These are phyloP conservation scores for Saccharomycopsis fodiens DNA, from an alignment of 805 yeast genomes.

Conservation along the genomic window DNA sequence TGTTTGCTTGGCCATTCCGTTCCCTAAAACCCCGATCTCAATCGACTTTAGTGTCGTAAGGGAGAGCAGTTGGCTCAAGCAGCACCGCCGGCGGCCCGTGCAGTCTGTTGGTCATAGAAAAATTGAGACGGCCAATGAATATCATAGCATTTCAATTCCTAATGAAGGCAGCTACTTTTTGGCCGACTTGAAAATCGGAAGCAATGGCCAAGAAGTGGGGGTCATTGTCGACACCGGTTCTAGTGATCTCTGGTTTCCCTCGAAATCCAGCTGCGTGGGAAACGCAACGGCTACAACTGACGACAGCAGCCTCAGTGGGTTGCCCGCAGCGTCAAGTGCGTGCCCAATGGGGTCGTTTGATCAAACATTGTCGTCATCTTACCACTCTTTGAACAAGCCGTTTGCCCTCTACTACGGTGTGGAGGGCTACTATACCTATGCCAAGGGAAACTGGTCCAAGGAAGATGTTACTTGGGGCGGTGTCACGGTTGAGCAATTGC, in stretches of 20 bases:
- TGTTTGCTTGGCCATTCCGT: slow-evolving; percentile 7
- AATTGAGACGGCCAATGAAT: neutral
- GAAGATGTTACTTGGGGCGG: slow-evolving; percentile 5
- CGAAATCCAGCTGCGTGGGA: slow-evolving; percentile 13
- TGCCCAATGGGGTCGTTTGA: slow-evolving; percentile 1
- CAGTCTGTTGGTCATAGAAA: slow-evolving; percentile 8
- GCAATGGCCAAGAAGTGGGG: slow-evolving; percentile 1
- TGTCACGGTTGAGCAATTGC: neutral
- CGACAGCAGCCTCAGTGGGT: slow-evolving; percentile 13
- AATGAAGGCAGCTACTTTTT: slow-evolving; percentile 15
- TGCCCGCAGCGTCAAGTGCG: neutral
- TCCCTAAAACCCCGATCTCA: slow-evolving; percentile 7
- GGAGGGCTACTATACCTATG: slow-evolving; percentile 4
- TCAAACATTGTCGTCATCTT: slow-evolving; percentile 1
- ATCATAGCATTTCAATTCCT: slow-evolving; percentile 15
- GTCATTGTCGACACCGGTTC: slow-evolving; percentile 15
- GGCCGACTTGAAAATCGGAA: slow-evolving; percentile 8
- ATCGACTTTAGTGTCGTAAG: slow-evolving; percentile 12
- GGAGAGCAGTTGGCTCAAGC: slow-evolving; percentile 1
- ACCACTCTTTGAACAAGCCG: neutral
- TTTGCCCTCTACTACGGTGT: slow-evolving; percentile 7
- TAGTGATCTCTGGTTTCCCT: slow-evolving; percentile 9
- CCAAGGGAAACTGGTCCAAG: neutral
- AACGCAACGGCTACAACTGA: slow-evolving; percentile 9
- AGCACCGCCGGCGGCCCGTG: slow-evolving; percentile 4